A percentile compares a stretch with the other conserved stretches of the same genome.
phyloP scores from a whole-genome alignment of 768 basidiomycete genomes.

The Leccinum imitatum region DNA sequence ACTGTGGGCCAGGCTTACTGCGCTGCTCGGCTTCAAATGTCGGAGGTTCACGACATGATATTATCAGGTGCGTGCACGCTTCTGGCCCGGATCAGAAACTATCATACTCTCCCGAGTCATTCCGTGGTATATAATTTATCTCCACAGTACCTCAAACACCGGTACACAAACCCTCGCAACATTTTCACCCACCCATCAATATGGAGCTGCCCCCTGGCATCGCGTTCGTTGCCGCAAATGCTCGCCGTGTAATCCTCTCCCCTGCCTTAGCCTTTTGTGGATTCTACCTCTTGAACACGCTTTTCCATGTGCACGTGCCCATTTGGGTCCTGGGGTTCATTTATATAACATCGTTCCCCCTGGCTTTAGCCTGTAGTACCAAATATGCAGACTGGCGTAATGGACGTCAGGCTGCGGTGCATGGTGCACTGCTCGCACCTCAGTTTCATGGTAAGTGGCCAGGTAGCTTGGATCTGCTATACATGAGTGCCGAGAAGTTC shows the following conservation, averaged over 20 bases:
- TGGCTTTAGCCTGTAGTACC: conserved; percentile 17
- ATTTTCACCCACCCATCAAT: background rate
- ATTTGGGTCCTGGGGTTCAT: conserved; percentile 18
- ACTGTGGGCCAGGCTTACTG: background rate
- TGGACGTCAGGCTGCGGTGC: conserved; percentile 12
- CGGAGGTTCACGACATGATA: background rate
- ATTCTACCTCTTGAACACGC: conserved; percentile 9
- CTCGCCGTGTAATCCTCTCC: conserved; percentile 23
- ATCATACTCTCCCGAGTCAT: background rate
- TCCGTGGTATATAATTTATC: conserved; percentile 8
- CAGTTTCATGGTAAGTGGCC: conserved; percentile 35
- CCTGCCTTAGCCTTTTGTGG: conserved; percentile 19
- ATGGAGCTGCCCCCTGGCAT: conserved; percentile 38
- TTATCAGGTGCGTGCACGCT: background rate
- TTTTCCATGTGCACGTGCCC: conserved; percentile 9
- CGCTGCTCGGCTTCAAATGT: background rate
- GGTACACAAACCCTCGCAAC: background rate
- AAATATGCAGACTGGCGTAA: conserved; percentile 15
- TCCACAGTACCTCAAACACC: background rate
- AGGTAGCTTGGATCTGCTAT: conserved; percentile 36
- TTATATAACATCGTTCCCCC: conserved; percentile 26
- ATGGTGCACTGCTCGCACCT: conserved; percentile 36
- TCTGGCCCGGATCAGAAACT: background rate
- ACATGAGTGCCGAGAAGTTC: conserved; percentile 21
- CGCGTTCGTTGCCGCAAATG: conserved; percentile 25